A percentile compares a stretch with the other conserved stretches of the same genome.
These are phyloP conservation scores for Pisolithus albus DNA, from an alignment of 768 basidiomycete species.

Conservation along the genomic window DNA sequence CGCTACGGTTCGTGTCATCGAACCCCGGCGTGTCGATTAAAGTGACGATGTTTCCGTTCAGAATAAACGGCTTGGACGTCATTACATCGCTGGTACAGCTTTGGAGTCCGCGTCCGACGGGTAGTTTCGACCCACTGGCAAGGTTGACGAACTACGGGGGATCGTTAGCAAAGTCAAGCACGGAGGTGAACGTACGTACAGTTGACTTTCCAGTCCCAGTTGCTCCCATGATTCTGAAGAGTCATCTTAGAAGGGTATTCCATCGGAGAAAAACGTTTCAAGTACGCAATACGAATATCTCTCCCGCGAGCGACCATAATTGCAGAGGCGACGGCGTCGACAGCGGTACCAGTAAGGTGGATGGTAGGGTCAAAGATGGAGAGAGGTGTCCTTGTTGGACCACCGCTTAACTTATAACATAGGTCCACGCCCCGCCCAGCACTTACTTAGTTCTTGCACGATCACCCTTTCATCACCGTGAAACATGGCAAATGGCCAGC, in stretches of 20 bases:
- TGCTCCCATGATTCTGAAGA: conserved; percentile 27
- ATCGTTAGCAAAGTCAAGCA: conserved; percentile 1
- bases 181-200: conserved; percentile 8
- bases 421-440: neutral
- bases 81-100: conserved; percentile 47
- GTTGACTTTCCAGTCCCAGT: conserved; percentile 34
- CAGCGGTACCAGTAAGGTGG: neutral
- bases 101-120: conserved; percentile 38
- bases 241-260: conserved; percentile 17
- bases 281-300: neutral
- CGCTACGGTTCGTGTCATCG: conserved; percentile 47
- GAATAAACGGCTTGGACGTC: conserved; percentile 36
- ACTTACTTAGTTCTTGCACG: neutral
- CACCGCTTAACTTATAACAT: neutral
- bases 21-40: conserved; percentile 60
- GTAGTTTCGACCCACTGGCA: conserved; percentile 41
- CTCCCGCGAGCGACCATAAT: neutral
- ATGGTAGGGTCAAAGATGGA: neutral
- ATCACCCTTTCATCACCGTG: neutral
- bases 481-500: neutral
- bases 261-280: neutral
- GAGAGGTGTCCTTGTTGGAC: neutral
- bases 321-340: neutral
- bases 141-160: conserved; percentile 46
- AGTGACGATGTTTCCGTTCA: conserved; percentile 39